Percentiles rank a stretch among this genome's conserved stretches.
These are phyloP conservation scores for Tricholoma matsutake DNA, from an alignment of 768 basidiomycete species.

Conservation along the genomic window DNA sequence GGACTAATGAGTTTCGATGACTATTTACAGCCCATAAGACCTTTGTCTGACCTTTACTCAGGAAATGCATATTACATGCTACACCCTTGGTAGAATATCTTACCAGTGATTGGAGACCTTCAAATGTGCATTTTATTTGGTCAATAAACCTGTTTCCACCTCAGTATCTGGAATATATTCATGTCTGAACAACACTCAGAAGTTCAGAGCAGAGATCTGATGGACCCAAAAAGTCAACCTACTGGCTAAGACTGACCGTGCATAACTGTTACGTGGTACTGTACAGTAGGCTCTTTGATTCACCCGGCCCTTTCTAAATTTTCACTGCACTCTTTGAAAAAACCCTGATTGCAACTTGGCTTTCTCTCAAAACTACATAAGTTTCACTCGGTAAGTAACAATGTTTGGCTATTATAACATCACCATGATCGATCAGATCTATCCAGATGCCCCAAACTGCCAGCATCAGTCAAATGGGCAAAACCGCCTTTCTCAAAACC, in stretches of 20 bases:
- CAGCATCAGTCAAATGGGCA: background rate
- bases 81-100: background rate
- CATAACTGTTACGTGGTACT: background rate
- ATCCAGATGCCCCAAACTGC: background rate
- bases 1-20: background rate
- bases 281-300: background rate
- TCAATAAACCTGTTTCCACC: background rate
- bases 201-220: background rate
- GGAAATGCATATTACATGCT: constrained; percentile 4
- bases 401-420: background rate
- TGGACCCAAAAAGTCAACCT: background rate
- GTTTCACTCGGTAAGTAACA: too few species aligned
- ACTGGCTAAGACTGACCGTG: background rate
- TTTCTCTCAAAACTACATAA: background rate
- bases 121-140: background rate
- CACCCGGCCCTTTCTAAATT: background rate
- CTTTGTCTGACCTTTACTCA: constrained; percentile 15
- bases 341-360: background rate
- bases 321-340: background rate
- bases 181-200: background rate
- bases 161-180: background rate
- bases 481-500: background rate
- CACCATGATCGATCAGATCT: background rate
- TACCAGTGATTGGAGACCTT: background rate
- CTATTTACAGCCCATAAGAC: background rate